Conservation (phyloP, 345 rosid species). For the Salix suchowensis region DNA sequence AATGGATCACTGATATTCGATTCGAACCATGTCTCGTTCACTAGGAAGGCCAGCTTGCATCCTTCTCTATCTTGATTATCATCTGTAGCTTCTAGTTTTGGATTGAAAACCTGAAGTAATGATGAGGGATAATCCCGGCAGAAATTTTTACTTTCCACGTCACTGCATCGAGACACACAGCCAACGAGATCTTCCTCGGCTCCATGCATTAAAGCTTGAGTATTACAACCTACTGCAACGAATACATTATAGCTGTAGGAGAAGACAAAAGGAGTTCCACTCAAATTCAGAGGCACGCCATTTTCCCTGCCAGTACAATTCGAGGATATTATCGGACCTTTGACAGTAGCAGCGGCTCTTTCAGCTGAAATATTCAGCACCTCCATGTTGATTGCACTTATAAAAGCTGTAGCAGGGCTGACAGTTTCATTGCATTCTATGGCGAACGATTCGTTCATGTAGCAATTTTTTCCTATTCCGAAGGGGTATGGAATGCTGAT, state of each 20-base stretch:
- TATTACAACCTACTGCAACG: conserved; percentile 11
- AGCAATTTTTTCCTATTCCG: conserved; percentile 7
- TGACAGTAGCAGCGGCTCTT: neutral
- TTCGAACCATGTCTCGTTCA: neutral
- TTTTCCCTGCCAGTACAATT: neutral
- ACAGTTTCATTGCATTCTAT: neutral
- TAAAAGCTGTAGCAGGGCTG: neutral
- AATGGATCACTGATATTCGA: neutral
- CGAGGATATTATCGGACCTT: neutral
- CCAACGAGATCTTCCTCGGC: neutral
- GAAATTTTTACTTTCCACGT: neutral
- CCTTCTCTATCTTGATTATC: neutral
- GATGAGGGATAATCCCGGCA: neutral
- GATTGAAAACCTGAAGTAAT: neutral
- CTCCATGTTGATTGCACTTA: neutral
- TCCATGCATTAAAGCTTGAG: neutral
- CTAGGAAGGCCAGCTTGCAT: neutral
- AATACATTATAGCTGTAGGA: neutral
- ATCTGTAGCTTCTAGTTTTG: neutral
- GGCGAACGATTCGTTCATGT: neutral
- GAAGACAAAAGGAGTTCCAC: conserved; percentile 8
- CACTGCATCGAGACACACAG: neutral
- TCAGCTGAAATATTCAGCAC: neutral
- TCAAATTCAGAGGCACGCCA: neutral
- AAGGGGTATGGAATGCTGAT: conserved; percentile 15